Evolutionary conservation across 2,329 filamentous ascomycete genomes (phyloP).

Genomic region (Ascochyta clinopodiicola): DNA sequence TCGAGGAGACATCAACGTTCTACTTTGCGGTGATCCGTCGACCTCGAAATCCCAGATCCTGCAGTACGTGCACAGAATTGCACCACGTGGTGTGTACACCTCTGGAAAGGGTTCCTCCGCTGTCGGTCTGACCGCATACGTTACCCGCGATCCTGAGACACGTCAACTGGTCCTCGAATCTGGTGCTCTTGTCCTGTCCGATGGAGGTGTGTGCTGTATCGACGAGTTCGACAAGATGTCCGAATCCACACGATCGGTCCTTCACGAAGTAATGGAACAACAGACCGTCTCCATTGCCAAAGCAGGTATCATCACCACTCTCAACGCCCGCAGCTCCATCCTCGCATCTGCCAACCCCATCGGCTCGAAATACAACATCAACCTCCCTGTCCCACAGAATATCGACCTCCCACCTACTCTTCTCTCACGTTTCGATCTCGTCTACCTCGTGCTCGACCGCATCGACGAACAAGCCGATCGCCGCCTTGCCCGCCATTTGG

Average conservation of each 20-base stretch:
- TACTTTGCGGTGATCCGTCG: conserved; percentile 95
- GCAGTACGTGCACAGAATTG: conserved; percentile 96
- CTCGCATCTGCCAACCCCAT: conserved; percentile 97
- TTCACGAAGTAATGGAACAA: conserved; percentile 84
- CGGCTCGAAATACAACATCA: conserved; percentile 95
- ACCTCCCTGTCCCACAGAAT: conserved; percentile 94
- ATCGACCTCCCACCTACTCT: conserved; percentile 96
- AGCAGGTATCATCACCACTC: conserved; percentile 80
- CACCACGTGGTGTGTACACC: conserved; percentile 82
- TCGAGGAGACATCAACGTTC: conserved; percentile 94
- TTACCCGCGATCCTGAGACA: conserved; percentile 76
- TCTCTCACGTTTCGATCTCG: conserved; percentile 93
- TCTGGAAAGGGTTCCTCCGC: conserved; percentile 78
- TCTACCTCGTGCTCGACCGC: conserved; percentile 94
- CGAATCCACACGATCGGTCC: conserved; percentile 73
- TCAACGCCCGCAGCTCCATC: conserved; percentile 95
- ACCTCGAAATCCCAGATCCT: conserved; percentile 96
- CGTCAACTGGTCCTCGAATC: conserved; percentile 77
- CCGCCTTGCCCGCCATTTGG: conserved; percentile 85
- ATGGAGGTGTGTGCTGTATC: conserved; percentile 79
- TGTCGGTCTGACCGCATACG: conserved; percentile 78
- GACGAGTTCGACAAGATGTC: conserved; percentile 85
- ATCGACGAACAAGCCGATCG: conserved; percentile 90
- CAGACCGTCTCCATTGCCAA: conserved; percentile 81
- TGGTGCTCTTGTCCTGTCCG: conserved; percentile 74